Conservation (phyloP, 805 yeast genomes). For the Maudiozyma turicensis region DNA sequence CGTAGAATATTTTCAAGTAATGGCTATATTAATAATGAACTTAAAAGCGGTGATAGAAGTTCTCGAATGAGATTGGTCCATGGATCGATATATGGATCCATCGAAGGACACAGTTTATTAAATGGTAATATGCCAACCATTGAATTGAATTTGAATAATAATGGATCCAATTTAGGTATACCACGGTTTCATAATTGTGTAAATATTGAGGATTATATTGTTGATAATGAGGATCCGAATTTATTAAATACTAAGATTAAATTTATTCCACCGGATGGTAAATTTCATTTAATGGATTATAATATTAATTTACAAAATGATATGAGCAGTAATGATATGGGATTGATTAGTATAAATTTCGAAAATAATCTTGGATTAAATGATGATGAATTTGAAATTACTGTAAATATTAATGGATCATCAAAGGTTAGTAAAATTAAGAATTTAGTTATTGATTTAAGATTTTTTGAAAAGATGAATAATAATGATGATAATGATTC, state of each 20-base stretch:
- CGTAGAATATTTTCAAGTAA: neutral
- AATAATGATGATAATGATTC: conserved; percentile 1
- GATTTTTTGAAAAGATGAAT: conserved; percentile 3
- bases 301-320: conserved; percentile 40
- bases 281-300: conserved; percentile 52
- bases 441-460: conserved; percentile 35
- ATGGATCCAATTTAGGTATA: conserved; percentile 39
- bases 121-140: conserved; percentile 64
- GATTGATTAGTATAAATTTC: conserved; percentile 25
- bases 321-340: conserved; percentile 6
- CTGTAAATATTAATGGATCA: conserved; percentile 28
- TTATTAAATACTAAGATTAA: conserved; percentile 29
- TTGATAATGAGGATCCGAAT: neutral
- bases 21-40: neutral
- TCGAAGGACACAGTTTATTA: conserved; percentile 57
- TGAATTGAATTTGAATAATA: conserved; percentile 42
- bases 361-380: conserved; percentile 29
- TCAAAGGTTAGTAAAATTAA: conserved; percentile 40
- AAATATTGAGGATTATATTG: conserved; percentile 28
- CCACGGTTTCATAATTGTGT: conserved; percentile 71
- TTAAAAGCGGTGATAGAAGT: neutral
- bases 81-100: conserved; percentile 48
- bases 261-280: conserved; percentile 88
- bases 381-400: conserved; percentile 33
- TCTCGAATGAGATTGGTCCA: conserved; percentile 7